Percentiles rank a stretch among this genome's conserved stretches.
phyloP scores from a whole-genome alignment of 2,329 filamentous ascomycete genomes.

The Trichoderma afroharzianum region DNA sequence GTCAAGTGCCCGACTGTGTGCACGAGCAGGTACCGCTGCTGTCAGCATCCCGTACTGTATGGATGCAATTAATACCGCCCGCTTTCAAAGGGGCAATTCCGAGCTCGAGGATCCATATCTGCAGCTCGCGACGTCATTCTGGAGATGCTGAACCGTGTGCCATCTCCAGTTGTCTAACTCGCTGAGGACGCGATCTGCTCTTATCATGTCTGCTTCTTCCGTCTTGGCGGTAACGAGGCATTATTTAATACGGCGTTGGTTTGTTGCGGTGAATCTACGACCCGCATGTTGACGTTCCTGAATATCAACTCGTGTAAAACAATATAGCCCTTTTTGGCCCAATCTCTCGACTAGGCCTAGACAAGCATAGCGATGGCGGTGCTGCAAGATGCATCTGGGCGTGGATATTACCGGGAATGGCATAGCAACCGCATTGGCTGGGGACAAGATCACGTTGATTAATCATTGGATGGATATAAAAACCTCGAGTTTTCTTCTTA shows the following conservation, averaged over 20 bases:
- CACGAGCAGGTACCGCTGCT: background rate
- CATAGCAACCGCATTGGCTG: background rate
- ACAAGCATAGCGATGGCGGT: background rate
- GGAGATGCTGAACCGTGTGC: background rate
- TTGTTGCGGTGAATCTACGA: background rate
- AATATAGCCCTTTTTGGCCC: background rate
- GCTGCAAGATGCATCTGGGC: background rate
- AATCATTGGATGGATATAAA: background rate
- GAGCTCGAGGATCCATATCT: constrained; percentile 1
- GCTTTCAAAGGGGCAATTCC: constrained; percentile 10
- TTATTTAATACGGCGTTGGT: background rate
- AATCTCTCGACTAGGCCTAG: background rate
- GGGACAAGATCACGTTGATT: background rate
- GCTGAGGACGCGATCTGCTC: background rate
- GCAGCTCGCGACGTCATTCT: constrained; percentile 9
- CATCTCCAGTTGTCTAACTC: background rate
- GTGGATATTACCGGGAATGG: background rate
- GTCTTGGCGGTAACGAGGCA: background rate
- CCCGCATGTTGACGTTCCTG: background rate
- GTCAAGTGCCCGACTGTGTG: background rate
- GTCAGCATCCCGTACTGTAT: background rate
- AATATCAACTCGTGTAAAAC: background rate
- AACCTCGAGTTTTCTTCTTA: background rate
- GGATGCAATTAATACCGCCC: background rate
- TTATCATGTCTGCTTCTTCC: background rate